phyloP scores from a whole-genome alignment of 768 basidiomycete species.

The Suillus weaverae region DNA sequence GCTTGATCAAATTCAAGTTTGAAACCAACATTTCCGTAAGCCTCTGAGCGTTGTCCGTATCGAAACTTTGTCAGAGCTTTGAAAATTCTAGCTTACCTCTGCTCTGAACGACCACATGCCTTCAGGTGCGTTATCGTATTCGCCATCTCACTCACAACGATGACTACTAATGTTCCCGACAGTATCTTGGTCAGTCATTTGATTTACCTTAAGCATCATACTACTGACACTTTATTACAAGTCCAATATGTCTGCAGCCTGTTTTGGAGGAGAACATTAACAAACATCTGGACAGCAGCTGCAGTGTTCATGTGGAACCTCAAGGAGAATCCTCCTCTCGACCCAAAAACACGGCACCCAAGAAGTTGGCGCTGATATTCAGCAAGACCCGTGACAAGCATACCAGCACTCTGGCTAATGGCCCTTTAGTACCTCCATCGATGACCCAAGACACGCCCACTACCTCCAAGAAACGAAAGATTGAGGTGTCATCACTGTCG shows the following conservation, averaged over 20 bases:
- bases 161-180: constrained; percentile 9
- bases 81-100: neutral
- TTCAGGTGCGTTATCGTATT: neutral
- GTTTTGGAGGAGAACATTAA: constrained; percentile 48
- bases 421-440: constrained; percentile 1
- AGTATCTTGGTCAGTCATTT: constrained; percentile 28
- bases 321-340: constrained; percentile 12
- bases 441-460: constrained; percentile 7
- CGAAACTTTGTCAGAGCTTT: neutral
- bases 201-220: neutral
- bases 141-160: neutral
- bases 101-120: neutral
- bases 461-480: constrained; percentile 34
- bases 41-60: neutral
- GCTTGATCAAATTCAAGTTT: neutral
- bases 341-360: constrained; percentile 17
- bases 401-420: constrained; percentile 14
- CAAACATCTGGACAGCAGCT: constrained; percentile 50
- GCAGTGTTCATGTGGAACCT: constrained; percentile 27
- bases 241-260: constrained; percentile 48
- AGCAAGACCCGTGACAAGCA: constrained; percentile 20
- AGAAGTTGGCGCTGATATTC: constrained; percentile 46
- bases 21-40: neutral
- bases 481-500: constrained; percentile 11
- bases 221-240: constrained; percentile 17